Evolutionary conservation across 306 rosid species (phyloP).

Genomic region (Bauhinia variegata): DNA sequence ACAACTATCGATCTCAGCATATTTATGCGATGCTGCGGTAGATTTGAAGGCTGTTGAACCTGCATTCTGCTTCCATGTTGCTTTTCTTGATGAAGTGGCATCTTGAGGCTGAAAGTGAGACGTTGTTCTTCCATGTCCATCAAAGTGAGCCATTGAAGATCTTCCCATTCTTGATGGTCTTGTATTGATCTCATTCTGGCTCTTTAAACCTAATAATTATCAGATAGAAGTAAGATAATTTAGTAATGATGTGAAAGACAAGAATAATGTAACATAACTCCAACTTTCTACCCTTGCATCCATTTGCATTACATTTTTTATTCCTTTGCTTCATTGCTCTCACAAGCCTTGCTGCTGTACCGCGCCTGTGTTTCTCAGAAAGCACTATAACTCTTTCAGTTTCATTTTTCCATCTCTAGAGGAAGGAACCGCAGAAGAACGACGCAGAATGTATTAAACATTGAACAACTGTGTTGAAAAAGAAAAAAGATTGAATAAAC

Average conservation of each 20-base stretch:
- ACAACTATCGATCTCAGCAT: conserved; percentile 26
- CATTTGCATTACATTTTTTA: conserved; percentile 41
- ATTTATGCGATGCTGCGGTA: conserved; percentile 35
- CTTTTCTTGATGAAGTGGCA: conserved; percentile 32
- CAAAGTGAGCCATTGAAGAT: conserved; percentile 33
- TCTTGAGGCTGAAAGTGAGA: conserved; percentile 31
- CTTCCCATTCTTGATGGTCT: conserved; percentile 44
- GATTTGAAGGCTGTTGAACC: conserved; percentile 33
- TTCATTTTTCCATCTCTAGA: conserved; percentile 76
- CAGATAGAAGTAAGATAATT: conserved; percentile 14
- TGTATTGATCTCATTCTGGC: conserved; percentile 38
- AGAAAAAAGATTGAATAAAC: not conserved
- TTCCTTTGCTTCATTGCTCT: conserved; percentile 53
- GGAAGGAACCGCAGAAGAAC: conserved; percentile 25
- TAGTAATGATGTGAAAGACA: conserved; percentile 23
- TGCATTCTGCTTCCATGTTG: conserved; percentile 39
- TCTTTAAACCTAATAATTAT: conserved; percentile 43
- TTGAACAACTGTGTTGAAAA: not conserved
- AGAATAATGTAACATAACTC: conserved; percentile 15
- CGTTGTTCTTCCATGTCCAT: conserved; percentile 26
- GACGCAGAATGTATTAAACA: conserved; percentile 24
- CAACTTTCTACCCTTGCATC: conserved; percentile 39
- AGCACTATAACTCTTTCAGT: conserved; percentile 67
- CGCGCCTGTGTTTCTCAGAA: conserved; percentile 75
- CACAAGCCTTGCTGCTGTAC: conserved; percentile 67